Evolutionary conservation across 306 rosid species (phyloP), one percentile per base, ranked within the genome.

Genomic region (Carpinus fangiana): DNA sequence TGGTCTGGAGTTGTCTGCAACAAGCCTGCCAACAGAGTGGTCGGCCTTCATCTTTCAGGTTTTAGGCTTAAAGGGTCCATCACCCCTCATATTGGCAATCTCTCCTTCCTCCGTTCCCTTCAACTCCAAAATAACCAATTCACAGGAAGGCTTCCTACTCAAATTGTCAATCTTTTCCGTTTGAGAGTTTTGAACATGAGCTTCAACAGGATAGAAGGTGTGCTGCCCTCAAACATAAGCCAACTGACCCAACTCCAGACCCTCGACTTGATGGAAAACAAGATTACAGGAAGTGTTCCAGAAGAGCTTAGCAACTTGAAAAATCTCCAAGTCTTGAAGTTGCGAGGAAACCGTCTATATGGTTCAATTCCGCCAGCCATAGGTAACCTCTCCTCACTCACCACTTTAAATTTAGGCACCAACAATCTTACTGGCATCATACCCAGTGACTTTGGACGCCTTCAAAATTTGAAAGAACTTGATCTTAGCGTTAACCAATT

Each of bases 1-100:
- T 91, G 97, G 97, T 87, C 87, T 5, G 93, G 92, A 76, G 89
- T 93, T 4, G 43, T 46, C 2, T 91, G 98, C 83, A 84, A 74
- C 74, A 82, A 31, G 26, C 69, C 45, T 43, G 53, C 59, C 47
- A 72, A 76, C 1, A 85, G 98, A 86, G 97, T 93, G 0, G 69
- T 80, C 26, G 77, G 50, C 57, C 73, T 90, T 0, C 71, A 88
- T 21, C 93, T 93, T 73, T 87, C 95, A 17, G 74, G 90, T 17
- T 72, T 79, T 0, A 61, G 82, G 54, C 85, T 90, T 43, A 67
- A 85, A 2, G 98, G 98, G 12, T 66, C 82, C 21, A 34, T 93
- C 2, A 84, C 79, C 36, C 83, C 86, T 52, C 87, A 76, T 7
- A 82, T 91, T 11, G 90, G 92, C 8, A 88, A 87, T 77, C 80